phyloP scores from a whole-genome alignment of 768 basidiomycete species.

The Mycena vulgaris region DNA sequence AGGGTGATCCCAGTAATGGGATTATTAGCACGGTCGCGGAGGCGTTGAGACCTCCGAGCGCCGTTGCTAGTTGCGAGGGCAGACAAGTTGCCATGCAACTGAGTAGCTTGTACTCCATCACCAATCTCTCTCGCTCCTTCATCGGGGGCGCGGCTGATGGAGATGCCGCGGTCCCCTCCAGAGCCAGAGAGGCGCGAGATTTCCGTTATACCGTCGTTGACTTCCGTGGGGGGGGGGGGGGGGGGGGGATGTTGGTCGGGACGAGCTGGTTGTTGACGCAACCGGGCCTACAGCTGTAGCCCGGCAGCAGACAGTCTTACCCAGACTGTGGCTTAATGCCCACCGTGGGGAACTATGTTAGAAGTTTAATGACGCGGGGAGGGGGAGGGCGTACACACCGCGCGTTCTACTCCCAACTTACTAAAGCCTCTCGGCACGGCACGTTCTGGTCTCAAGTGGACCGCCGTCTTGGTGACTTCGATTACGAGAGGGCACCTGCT shows the following conservation, averaged over 20 bases:
- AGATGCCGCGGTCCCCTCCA: conserved; percentile 13
- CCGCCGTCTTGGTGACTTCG: conserved; percentile 11
- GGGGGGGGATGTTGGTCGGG: background rate
- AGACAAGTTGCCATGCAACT: background rate
- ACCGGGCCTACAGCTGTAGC: conserved; percentile 6
- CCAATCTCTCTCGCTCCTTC: conserved; percentile 23
- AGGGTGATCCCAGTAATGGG: background rate
- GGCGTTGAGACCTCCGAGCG: background rate
- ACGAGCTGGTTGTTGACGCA: conserved; percentile 9
- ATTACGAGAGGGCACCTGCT: background rate
- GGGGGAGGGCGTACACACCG: background rate
- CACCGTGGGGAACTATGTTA: conserved; percentile 25
- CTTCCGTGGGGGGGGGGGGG: background rate
- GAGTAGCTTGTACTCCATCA: background rate
- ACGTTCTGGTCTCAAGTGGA: conserved; percentile 22
- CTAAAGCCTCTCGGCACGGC: conserved; percentile 36
- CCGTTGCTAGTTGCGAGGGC: background rate
- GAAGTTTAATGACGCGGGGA: background rate
- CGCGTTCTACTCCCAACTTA: background rate
- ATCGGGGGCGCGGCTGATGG: conserved; percentile 19
- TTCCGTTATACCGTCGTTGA: background rate
- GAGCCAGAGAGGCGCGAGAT: conserved; percentile 18
- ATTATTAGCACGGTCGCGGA: background rate
- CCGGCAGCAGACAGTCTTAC: conserved; percentile 13
- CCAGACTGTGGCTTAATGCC: conserved; percentile 11